These are phyloP conservation scores for Paraphoma sp. DNA, from an alignment of 2,329 filamentous ascomycete species.

Conservation along the genomic window DNA sequence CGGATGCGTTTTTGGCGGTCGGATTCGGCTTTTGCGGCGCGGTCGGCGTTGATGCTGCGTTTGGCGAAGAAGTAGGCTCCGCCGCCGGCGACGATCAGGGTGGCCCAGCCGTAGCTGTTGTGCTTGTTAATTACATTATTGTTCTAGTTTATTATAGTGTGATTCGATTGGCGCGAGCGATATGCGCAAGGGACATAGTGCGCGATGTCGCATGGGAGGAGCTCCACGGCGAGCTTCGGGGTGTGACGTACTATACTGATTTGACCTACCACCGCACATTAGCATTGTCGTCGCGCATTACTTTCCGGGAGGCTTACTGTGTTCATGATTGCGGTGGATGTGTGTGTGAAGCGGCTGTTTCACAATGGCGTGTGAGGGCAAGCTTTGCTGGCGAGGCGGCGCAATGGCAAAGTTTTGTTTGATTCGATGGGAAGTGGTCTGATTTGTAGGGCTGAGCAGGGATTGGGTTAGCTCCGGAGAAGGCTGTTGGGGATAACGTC, in stretches of 20 bases:
- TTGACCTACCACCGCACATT: slow-evolving; percentile 54
- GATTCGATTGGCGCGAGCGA: neutral
- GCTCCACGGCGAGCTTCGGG: neutral
- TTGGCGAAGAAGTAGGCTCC: slow-evolving; percentile 97
- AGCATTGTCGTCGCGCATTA: slow-evolving; percentile 4
- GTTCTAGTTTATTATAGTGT: neutral
- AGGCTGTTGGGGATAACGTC: no score
- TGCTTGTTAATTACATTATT: slow-evolving; percentile 12
- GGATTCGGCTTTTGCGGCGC: slow-evolving; percentile 71
- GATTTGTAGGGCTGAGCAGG: slow-evolving; percentile 19
- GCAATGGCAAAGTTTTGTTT: slow-evolving; percentile 24
- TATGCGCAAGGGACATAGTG: neutral
- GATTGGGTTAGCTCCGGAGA: neutral
- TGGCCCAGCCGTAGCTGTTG: slow-evolving; percentile 85
- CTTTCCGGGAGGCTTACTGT: slow-evolving; percentile 51
- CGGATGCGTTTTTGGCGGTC: slow-evolving; percentile 41
- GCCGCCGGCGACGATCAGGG: slow-evolving; percentile 82
- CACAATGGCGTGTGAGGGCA: no score
- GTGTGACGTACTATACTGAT: slow-evolving; percentile 63
- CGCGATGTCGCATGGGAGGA: neutral
- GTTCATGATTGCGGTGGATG: slow-evolving; percentile 52
- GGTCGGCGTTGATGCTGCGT: slow-evolving; percentile 89
- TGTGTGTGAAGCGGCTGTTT: no score
- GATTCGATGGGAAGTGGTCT: slow-evolving; percentile 40
- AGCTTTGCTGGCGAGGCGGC: slow-evolving; percentile 3